phyloP scores from a whole-genome alignment of 2,329 filamentous ascomycete species.

The Neofusicoccum umdonicola region DNA sequence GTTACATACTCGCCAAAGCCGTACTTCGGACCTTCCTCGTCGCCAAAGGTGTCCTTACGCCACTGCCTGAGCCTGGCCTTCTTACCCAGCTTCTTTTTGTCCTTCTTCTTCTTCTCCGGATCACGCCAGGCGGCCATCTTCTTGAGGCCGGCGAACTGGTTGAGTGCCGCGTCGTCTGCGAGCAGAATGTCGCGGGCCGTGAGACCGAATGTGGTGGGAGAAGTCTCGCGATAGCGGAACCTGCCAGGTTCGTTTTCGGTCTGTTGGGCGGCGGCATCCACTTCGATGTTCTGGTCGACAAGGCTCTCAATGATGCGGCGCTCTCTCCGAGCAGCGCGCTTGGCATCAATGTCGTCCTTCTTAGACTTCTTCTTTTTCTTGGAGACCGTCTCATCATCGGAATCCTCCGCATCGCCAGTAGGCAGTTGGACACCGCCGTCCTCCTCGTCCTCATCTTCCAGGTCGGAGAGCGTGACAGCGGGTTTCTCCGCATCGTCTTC shows the following conservation, averaged over 20 bases:
- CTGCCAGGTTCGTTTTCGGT: conserved; percentile 46
- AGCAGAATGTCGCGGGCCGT: conserved; percentile 89
- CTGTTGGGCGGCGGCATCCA: conserved; percentile 61
- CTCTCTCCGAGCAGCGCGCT: conserved; percentile 76
- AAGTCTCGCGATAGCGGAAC: conserved; percentile 95
- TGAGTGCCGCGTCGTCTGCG: conserved; percentile 79
- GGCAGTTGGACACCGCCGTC: conserved; percentile 30
- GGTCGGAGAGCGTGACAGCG: conserved; percentile 57
- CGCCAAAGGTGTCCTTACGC: conserved; percentile 68
- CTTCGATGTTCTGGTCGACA: conserved; percentile 75
- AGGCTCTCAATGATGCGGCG: conserved; percentile 81
- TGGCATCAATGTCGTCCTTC: conserved; percentile 51
- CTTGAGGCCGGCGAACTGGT: conserved; percentile 89
- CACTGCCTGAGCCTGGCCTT: conserved; percentile 88
- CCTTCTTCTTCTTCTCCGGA: conserved; percentile 80
- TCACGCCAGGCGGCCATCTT: conserved; percentile 91
- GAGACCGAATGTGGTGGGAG: conserved; percentile 84
- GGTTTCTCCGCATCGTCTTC: conserved; percentile 54
- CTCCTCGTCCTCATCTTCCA: conserved; percentile 44
- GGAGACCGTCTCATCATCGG: conserved; percentile 32
- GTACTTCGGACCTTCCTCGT: conserved; percentile 52
- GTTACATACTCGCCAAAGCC: conserved; percentile 36
- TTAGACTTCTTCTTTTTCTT: conserved; percentile 44
- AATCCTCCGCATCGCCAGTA: conserved; percentile 30
- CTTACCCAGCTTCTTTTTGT: conserved; percentile 86